phyloP scores from a whole-genome alignment of 2,329 filamentous ascomycete species.

The Trichoderma sp. region DNA sequence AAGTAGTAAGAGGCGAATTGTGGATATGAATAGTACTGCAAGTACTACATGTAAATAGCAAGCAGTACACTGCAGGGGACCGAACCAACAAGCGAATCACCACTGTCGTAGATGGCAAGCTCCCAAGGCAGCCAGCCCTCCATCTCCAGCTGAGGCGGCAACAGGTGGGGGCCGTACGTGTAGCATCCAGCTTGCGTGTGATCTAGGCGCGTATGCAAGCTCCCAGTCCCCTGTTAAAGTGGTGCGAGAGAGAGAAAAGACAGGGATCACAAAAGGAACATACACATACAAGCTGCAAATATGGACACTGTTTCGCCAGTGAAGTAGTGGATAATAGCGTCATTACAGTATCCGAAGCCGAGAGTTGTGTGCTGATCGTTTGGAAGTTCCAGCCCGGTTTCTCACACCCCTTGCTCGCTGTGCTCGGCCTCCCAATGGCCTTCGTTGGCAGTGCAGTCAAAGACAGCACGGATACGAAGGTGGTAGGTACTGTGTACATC shows the following conservation, averaged over 20 bases:
- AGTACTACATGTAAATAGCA: too few relatives aligned
- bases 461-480: neutral
- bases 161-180: neutral
- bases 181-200: neutral
- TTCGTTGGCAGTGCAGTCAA: neutral
- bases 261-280: too few relatives aligned
- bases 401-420: neutral
- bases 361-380: too few relatives aligned
- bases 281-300: too few relatives aligned
- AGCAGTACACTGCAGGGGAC: neutral
- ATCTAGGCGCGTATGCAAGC: neutral
- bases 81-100: conserved; percentile 2
- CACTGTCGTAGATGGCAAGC: neutral
- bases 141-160: conserved; percentile 12
- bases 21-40: too few relatives aligned
- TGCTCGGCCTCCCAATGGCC: neutral
- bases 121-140: neutral
- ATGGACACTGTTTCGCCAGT: too few relatives aligned
- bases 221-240: neutral
- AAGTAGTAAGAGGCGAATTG: too few relatives aligned
- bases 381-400: too few relatives aligned
- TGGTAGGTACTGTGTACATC: neutral
- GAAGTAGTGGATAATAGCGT: too few relatives aligned
- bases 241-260: too few relatives aligned
- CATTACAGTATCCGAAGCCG: too few relatives aligned